Evolutionary conservation across 495 filamentous ascomycete species (phyloP).

Genomic region (Diplogelasinospora grovesii): DNA sequence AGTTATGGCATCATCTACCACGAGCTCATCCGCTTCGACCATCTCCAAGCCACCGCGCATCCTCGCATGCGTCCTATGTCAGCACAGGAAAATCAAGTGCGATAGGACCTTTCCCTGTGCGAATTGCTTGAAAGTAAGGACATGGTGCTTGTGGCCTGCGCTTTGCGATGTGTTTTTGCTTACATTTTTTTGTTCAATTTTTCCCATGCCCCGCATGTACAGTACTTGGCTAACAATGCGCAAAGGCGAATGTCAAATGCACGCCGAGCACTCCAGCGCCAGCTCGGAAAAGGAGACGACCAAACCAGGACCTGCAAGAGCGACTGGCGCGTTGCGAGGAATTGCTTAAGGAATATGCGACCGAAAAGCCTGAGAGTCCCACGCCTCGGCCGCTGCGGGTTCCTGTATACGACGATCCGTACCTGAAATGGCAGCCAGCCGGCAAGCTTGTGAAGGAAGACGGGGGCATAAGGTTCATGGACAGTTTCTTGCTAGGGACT

Average conservation of each 20-base stretch:
- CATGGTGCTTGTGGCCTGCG: neutral
- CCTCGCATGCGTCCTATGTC: constrained; percentile 45
- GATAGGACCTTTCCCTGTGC: constrained; percentile 61
- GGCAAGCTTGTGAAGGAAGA: constrained; percentile 41
- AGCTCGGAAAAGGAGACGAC: constrained; percentile 38
- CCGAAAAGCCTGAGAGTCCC: constrained; percentile 24
- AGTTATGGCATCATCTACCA: too few relatives aligned
- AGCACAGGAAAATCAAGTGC: constrained; percentile 63
- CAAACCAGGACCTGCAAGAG: constrained; percentile 45
- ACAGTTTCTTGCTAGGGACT: constrained; percentile 33
- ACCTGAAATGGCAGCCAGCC: constrained; percentile 26
- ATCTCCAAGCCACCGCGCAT: constrained; percentile 24
- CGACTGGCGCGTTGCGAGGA: constrained; percentile 43
- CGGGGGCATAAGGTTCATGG: constrained; percentile 39
- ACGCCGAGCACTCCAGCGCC: constrained; percentile 43
- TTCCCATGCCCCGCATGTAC: neutral
- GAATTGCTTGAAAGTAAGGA: constrained; percentile 50
- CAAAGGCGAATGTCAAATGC: constrained; percentile 39
- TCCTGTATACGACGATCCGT: constrained; percentile 20
- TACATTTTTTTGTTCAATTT: neutral
- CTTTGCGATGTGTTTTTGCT: too few relatives aligned
- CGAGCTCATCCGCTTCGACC: too few relatives aligned
- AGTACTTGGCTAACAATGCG: constrained; percentile 4
- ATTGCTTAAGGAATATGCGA: constrained; percentile 39
- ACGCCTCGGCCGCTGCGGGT: constrained; percentile 4